These are phyloP conservation scores for Scenedesmus sp. DNA, from an alignment of 163 green algal genomes.

Conservation along the genomic window DNA sequence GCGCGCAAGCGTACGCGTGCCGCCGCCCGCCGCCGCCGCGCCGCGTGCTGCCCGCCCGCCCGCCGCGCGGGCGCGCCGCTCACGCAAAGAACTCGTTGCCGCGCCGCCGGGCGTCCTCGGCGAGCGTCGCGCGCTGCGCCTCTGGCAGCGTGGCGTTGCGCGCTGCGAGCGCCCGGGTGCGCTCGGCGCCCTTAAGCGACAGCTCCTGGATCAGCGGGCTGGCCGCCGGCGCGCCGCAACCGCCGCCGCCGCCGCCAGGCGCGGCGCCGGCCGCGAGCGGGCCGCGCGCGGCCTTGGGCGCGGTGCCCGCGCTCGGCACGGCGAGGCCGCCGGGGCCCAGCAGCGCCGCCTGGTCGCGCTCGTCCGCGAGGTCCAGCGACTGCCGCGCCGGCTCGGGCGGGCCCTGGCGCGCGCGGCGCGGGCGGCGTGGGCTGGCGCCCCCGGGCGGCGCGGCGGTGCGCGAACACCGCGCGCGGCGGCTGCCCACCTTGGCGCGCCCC, in stretches of 20 bases:
- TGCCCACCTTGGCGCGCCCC: too few relatives aligned
- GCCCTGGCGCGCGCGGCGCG: too few relatives aligned
- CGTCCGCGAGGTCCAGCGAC: too few relatives aligned
- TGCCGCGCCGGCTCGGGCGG: too few relatives aligned
- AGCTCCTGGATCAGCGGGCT: slow-evolving; percentile 25
- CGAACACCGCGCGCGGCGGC: too few relatives aligned
- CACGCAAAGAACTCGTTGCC: slow-evolving; percentile 36
- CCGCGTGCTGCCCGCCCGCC: background rate
- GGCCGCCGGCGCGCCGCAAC: background rate
- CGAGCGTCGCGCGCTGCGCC: background rate
- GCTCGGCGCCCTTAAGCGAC: background rate
- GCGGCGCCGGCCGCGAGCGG: background rate
- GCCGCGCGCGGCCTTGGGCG: background rate
- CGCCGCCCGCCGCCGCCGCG: background rate
- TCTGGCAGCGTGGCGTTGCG: slow-evolving; percentile 22
- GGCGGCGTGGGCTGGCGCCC: too few relatives aligned
- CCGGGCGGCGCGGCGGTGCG: too few relatives aligned
- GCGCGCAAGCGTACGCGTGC: background rate
- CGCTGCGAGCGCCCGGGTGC: slow-evolving; percentile 27
- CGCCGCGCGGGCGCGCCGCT: background rate
- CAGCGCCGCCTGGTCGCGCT: too few relatives aligned
- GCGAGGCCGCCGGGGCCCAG: too few relatives aligned
- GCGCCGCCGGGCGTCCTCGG: background rate
- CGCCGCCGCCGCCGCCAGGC: background rate
- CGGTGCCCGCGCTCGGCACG: too few relatives aligned